Conservation (phyloP, 345 rosid genomes). For the Psidium friedrichsthalianum region DNA sequence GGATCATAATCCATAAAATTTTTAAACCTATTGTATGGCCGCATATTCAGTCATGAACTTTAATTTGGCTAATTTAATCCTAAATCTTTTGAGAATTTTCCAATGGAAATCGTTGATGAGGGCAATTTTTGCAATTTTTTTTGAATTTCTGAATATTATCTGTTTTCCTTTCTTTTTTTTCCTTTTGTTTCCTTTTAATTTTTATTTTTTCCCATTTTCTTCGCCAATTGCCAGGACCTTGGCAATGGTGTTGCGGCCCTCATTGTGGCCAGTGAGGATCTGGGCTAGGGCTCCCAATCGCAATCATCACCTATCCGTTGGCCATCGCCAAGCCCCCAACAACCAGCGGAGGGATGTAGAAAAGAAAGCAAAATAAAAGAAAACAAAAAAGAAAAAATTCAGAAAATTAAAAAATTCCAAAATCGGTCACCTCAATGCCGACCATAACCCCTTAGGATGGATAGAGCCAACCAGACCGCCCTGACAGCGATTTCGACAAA, state of each 20-base stretch:
- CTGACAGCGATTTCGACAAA: too few relatives aligned
- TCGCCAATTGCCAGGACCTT: fast-evolving
- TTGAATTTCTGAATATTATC: neutral
- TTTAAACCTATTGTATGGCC: too few relatives aligned
- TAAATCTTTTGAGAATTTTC: neutral
- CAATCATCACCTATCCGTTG: too few relatives aligned
- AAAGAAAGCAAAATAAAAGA: too few relatives aligned
- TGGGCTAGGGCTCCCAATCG: too few relatives aligned
- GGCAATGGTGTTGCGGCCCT: neutral
- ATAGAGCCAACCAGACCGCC: too few relatives aligned
- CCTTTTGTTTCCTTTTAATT: neutral
- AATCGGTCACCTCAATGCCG: too few relatives aligned
- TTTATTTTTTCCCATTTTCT: neutral
- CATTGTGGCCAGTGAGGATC: too few relatives aligned
- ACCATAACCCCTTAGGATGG: too few relatives aligned
- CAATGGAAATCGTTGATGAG: fast-evolving
- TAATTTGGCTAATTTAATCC: neutral
- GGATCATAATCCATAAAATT: neutral
- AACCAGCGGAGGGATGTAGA: fast-evolving
- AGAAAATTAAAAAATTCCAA: too few relatives aligned
- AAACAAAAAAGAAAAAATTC: too few relatives aligned
- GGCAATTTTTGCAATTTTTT: neutral
- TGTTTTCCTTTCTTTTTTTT: neutral
- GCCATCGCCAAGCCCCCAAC: too few relatives aligned
- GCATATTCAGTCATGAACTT: neutral